Base-by-base conservation (phyloP, 2,329 filamentous ascomycete species). In the Aspergillus viridinutans region DNA sequence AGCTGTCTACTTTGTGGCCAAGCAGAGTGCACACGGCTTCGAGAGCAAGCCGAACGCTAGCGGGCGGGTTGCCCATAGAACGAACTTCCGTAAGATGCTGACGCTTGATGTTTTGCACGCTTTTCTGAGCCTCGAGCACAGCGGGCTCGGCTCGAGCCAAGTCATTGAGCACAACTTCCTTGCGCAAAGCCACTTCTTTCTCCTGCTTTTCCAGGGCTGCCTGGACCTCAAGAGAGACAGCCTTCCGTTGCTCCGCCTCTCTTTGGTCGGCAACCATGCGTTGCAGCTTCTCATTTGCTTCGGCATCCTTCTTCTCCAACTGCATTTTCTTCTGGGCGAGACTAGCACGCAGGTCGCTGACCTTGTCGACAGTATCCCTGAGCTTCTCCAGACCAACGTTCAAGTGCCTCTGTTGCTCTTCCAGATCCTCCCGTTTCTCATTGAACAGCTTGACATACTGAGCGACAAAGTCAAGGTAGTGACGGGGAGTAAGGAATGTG, bases 361-460 rank as follows among this genome's bases (percentile, higher is more conserved):
- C 94, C 79, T 99, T 97, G 75, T 96, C 92, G 23, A 97, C 92
- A 2, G 94, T 99, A 76, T 97, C 94, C 65, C 90, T 85, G 28
- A 99, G 81, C 75, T 99, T 99, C 79, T 99, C 94, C 1, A 99
- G 84, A 81, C 94, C 95, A 56, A 97, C 92, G 68, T 99, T 99
- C 61, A 99, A 82, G 83, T 99, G 94, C 29, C 94, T 89, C 72
- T 99, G 94, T 74, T 99, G 94, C 72, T 99, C 94, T 74, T 99
- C 94, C 1, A 99, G 84, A 70, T 99, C 94, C 73, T 97, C 94
- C 10, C 95, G 90, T 80, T 99, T 99, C 76, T 99, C 94, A 61
- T 92, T 96, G 78, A 97, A 97, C 6, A 99, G 82, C 74, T 90
- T 94, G 74, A 97, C 92, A 72, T 97, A 99, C 71, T 99, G 94